Conservation (phyloP, 2,329 filamentous ascomycete species). For the Bertia moriformis region DNA sequence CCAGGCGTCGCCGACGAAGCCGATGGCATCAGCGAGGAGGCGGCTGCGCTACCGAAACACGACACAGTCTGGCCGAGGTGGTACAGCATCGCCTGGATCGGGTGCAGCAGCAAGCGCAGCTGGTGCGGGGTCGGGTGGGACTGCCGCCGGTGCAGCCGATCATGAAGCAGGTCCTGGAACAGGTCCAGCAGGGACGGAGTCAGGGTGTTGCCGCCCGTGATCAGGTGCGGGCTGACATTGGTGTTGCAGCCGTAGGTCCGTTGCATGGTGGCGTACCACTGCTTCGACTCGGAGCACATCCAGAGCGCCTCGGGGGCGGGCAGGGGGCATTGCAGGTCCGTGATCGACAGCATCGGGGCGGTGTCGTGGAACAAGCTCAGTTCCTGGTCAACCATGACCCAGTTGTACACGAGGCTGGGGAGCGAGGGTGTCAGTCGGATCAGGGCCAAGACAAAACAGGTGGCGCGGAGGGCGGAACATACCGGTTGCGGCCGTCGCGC, state of each 20-base stretch:
- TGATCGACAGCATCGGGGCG: constrained; percentile 46
- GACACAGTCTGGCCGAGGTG: constrained; percentile 51
- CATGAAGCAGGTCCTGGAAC: constrained; percentile 54
- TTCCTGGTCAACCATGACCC: constrained; percentile 63
- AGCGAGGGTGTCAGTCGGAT: constrained; percentile 8
- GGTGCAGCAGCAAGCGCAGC: constrained; percentile 53
- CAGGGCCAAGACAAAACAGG: constrained; percentile 3
- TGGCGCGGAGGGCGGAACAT: constrained; percentile 16
- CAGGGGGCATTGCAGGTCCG: constrained; percentile 49
- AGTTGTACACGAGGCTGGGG: constrained; percentile 55
- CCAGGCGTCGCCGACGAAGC: constrained; percentile 9
- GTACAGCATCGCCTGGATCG: constrained; percentile 49
- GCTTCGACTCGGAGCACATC: constrained; percentile 38
- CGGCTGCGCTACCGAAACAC: constrained; percentile 37
- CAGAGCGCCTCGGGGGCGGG: constrained; percentile 47
- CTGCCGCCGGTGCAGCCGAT: constrained; percentile 38
- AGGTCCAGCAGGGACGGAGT: constrained; percentile 47
- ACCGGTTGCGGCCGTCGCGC: constrained; percentile 48
- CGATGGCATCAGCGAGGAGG: too few species aligned
- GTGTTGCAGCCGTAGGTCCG: constrained; percentile 36
- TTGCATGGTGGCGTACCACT: constrained; percentile 46
- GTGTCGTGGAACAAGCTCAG: constrained; percentile 52
- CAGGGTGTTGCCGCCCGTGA: constrained; percentile 32
- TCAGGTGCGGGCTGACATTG: constrained; percentile 32
- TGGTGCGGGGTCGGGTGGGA: constrained; percentile 32